These are phyloP conservation scores for Sarcocystis neurona DNA, from an alignment of 169 alveolate genomes.

Conservation along the genomic window DNA sequence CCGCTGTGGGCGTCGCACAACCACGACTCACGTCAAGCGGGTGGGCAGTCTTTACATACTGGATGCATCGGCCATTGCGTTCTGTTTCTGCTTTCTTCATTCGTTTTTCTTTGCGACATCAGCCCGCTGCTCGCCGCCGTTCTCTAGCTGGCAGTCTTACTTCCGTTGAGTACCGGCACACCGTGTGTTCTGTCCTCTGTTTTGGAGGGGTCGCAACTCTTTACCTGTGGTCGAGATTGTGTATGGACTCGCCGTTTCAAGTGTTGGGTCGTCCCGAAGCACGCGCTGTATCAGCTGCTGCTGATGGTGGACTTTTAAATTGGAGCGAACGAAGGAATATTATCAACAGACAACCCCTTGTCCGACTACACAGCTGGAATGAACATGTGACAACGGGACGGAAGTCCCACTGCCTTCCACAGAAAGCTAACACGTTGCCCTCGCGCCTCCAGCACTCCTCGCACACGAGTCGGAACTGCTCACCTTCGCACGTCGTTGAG, in stretches of 20 bases:
- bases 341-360: not conserved
- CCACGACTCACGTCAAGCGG: not conserved
- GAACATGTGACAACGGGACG: not conserved
- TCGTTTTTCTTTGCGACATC: not conserved
- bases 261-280: no score
- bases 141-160: no score
- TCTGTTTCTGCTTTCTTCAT: not conserved
- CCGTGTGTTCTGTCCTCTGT: no score
- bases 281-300: no score
- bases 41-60: not conserved
- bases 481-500: not conserved
- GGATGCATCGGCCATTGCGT: not conserved
- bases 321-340: not conserved
- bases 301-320: not conserved
- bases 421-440: not conserved
- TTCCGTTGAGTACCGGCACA: no score
- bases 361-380: not conserved
- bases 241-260: no score
- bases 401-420: not conserved
- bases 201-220: no score
- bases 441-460: not conserved
- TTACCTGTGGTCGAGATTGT: no score
- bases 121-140: not conserved
- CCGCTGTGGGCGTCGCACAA: not conserved
- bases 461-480: not conserved